These are phyloP conservation scores for Pestalotiopsis sp. DNA, from an alignment of 2,329 filamentous ascomycete species.

Conservation along the genomic window DNA sequence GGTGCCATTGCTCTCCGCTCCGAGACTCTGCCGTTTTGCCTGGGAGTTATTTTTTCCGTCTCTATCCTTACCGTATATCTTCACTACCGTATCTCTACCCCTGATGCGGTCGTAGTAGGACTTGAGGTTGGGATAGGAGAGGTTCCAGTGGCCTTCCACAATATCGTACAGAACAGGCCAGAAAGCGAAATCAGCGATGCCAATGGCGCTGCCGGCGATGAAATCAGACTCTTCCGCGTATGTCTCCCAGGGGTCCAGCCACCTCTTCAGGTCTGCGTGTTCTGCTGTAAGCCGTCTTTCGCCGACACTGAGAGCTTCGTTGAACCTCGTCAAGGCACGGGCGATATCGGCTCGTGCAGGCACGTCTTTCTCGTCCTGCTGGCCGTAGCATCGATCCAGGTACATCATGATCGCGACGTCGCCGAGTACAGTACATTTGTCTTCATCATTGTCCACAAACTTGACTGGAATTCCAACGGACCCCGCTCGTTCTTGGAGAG, in stretches of 20 bases:
- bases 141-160: constrained; percentile 18
- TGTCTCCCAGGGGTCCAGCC: constrained; percentile 43
- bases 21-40: background rate
- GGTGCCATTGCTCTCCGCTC: background rate
- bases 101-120: constrained; percentile 35
- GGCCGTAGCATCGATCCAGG: constrained; percentile 55
- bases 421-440: constrained; percentile 49
- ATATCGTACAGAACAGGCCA: constrained; percentile 58
- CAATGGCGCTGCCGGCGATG: constrained; percentile 44
- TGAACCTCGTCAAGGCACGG: constrained; percentile 41
- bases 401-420: constrained; percentile 60
- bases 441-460: constrained; percentile 57
- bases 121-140: constrained; percentile 36
- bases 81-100: constrained; percentile 17
- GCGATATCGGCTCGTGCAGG: constrained; percentile 34
- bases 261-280: constrained; percentile 27
- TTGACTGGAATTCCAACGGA: constrained; percentile 39
- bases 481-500: background rate
- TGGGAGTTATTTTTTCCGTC: background rate
- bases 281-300: constrained; percentile 34
- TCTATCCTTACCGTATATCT: constrained; percentile 2
- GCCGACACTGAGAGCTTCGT: constrained; percentile 40
- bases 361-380: constrained; percentile 23
- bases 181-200: constrained; percentile 56
- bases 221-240: constrained; percentile 40